Evolutionary conservation across 176 grass and related monocot species (phyloP).

Genomic region (Bothriochloa decipiens): DNA sequence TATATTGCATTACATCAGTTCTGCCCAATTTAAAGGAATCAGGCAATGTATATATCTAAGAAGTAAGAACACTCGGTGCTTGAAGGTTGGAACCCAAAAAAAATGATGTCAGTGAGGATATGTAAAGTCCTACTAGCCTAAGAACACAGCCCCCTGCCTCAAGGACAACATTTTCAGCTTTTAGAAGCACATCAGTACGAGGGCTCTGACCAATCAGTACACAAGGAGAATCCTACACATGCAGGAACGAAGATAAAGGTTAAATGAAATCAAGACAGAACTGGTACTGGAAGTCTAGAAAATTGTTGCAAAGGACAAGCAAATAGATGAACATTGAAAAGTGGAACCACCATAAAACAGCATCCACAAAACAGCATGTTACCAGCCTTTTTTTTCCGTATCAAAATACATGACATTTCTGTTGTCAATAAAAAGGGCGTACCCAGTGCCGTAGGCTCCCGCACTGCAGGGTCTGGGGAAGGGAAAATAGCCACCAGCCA

Average conservation of each 20-base stretch:
- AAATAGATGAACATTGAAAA: conserved; percentile 7
- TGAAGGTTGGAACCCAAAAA: conserved; percentile 15
- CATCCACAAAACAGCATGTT: not conserved
- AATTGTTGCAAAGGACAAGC: conserved; percentile 9
- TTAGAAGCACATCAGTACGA: conserved; percentile 79
- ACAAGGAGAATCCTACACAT: conserved; percentile 70
- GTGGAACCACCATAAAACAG: not conserved
- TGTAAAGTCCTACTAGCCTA: conserved; percentile 91
- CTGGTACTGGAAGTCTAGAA: not conserved
- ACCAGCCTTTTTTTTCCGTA: not conserved
- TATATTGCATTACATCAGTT: conserved; percentile 24
- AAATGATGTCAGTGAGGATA: conserved; percentile 57
- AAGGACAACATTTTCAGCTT: conserved; percentile 78
- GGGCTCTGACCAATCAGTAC: conserved; percentile 70
- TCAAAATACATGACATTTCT: not conserved
- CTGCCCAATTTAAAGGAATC: conserved; percentile 8
- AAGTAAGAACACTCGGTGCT: not conserved
- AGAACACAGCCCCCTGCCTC: conserved; percentile 76
- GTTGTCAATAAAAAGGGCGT: not conserved
- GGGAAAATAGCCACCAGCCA: too few relatives aligned
- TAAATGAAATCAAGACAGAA: conserved; percentile 14
- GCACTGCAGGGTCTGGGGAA: too few relatives aligned
- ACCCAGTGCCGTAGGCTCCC: too few relatives aligned
- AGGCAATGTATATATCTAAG: not conserved
- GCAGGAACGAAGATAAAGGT: conserved; percentile 29